Evolutionary conservation across 2,329 filamentous ascomycete species (phyloP).

Genomic region (Diaporthe capsici): DNA sequence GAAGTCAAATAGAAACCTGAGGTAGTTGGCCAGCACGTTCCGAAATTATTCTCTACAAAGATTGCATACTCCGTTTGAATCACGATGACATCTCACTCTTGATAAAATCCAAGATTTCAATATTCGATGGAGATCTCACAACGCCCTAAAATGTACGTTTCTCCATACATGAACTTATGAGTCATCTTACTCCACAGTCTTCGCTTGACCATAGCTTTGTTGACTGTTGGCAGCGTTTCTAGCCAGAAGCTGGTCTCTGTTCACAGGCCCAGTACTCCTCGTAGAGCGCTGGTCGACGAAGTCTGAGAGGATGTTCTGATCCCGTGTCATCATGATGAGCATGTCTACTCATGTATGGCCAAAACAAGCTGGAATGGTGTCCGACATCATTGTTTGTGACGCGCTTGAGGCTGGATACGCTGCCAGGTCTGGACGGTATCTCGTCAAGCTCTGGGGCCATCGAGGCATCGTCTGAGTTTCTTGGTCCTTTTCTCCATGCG

Average conservation of each 20-base stretch:
- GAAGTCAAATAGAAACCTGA: not conserved
- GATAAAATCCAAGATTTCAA: not conserved
- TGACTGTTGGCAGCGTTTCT: no score
- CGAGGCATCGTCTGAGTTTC: not conserved
- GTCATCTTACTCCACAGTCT: not conserved
- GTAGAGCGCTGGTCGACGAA: conserved; percentile 2
- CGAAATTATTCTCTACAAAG: not conserved
- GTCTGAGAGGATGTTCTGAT: not conserved
- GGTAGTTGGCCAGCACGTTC: not conserved
- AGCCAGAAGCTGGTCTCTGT: no score
- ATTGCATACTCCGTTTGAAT: not conserved
- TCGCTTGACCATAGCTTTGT: no score
- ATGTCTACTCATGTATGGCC: conserved; percentile 2
- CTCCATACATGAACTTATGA: no score
- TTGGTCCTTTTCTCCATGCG: not conserved
- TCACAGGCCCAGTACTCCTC: conserved; percentile 13
- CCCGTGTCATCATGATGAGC: no score
- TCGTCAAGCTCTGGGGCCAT: not conserved
- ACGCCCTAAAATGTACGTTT: not conserved
- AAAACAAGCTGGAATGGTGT: not conserved
- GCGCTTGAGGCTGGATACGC: not conserved
- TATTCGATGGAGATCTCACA: no score
- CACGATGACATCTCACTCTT: not conserved
- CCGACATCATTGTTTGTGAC: not conserved
- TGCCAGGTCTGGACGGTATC: not conserved